These are phyloP conservation scores for Tylopilus microsporus DNA, from an alignment of 1,284 basidiomycete species.

Conservation along the genomic window DNA sequence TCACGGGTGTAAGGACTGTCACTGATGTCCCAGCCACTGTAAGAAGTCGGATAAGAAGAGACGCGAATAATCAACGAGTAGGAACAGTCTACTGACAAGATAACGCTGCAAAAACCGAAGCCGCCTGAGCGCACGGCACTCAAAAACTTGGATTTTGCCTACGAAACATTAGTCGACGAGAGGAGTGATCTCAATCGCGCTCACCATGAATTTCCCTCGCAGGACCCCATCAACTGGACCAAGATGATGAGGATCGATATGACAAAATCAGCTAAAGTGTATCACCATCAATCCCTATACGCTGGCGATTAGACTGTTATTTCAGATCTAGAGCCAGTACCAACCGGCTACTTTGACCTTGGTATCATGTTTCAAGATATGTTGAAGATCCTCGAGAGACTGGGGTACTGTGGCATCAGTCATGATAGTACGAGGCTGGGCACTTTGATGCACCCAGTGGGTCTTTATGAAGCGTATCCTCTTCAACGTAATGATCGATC, in stretches of 20 bases:
- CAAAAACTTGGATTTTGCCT: slow-evolving; percentile 91
- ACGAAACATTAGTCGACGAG: slow-evolving; percentile 5
- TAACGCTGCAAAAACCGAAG: slow-evolving; percentile 89
- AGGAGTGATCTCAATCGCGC: slow-evolving; percentile 8
- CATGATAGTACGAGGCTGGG: slow-evolving; percentile 13
- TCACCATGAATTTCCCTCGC: slow-evolving; percentile 88
- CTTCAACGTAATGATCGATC: not conserved
- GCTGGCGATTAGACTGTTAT: not conserved
- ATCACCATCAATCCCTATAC: slow-evolving; percentile 63
- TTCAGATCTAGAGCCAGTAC: slow-evolving; percentile 21
- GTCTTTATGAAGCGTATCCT: not conserved
- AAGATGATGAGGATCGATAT: slow-evolving; percentile 8
- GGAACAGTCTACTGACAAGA: slow-evolving; percentile 56
- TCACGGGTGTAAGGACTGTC: slow-evolving; percentile 80
- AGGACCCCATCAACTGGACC: slow-evolving; percentile 83
- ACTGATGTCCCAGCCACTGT: slow-evolving; percentile 84
- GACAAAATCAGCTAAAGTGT: slow-evolving; percentile 6
- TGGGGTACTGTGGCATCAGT: slow-evolving; percentile 41
- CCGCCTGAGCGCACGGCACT: slow-evolving; percentile 77
- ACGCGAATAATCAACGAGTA: not conserved
- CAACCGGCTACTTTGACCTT: slow-evolving; percentile 91
- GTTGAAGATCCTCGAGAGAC: slow-evolving; percentile 55
- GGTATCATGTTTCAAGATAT: slow-evolving; percentile 57
- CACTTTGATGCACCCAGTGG: not conserved
- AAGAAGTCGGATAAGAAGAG: not conserved